phyloP scores from a whole-genome alignment of 768 basidiomycete species.

The Auriscalpium microsporum region DNA sequence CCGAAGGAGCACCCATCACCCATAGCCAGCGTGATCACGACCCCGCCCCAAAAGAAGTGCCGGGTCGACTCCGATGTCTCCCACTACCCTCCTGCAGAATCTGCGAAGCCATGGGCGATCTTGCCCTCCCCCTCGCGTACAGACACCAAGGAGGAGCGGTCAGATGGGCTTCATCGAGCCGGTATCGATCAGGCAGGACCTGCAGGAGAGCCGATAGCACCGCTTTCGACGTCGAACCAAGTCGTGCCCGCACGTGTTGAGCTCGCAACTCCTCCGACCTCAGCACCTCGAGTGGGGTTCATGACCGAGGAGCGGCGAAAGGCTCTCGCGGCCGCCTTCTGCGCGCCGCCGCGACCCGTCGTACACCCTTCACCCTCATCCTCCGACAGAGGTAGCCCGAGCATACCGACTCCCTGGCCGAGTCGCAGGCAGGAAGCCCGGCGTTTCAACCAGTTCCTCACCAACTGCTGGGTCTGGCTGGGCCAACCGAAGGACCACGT shows the following conservation, averaged over 20 bases:
- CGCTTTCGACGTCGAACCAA: no score
- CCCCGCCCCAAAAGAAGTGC: background rate
- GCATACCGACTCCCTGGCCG: background rate
- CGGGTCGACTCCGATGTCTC: background rate
- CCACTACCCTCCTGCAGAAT: no score
- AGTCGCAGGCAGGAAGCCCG: background rate
- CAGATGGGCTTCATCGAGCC: no score
- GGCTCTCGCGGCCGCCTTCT: background rate
- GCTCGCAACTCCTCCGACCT: no score
- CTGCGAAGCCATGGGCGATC: no score
- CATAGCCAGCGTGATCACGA: background rate
- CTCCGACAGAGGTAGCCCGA: slow-evolving; percentile 7
- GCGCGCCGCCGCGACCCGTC: background rate
- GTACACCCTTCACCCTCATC: background rate
- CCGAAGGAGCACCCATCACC: background rate
- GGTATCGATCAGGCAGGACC: no score
- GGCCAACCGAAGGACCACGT: slow-evolving; percentile 6
- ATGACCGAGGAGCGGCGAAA: no score
- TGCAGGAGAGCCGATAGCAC: no score
- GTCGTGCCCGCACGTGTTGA: no score
- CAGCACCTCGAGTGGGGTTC: no score
- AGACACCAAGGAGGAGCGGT: no score
- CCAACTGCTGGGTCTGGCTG: slow-evolving; percentile 16
- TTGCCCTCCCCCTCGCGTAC: no score
- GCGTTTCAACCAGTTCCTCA: slow-evolving; percentile 11